Evolutionary conservation across 2,329 filamentous ascomycete genomes (phyloP).

Genomic region (Dissoconium aciculare): DNA sequence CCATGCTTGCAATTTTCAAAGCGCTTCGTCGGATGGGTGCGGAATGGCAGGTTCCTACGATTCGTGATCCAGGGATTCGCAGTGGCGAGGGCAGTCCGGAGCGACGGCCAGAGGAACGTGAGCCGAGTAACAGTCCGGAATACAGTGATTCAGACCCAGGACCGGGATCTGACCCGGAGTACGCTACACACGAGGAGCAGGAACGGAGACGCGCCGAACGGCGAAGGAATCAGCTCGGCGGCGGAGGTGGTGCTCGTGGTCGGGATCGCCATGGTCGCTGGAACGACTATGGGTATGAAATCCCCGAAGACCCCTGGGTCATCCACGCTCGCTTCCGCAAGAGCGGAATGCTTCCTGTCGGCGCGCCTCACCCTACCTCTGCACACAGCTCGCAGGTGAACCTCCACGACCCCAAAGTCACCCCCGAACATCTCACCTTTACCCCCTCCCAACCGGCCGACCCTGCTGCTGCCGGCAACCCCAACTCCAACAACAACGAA

Average conservation of each 20-base stretch:
- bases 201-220: conserved; percentile 17
- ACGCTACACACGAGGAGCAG: conserved; percentile 23
- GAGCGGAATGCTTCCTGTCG: conserved; percentile 51
- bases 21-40: conserved; percentile 77
- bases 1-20: conserved; percentile 88
- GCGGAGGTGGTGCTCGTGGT: conserved; percentile 15
- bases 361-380: conserved; percentile 34
- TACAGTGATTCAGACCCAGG: conserved; percentile 26
- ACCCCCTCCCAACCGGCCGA: neutral
- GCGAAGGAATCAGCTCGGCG: conserved; percentile 5
- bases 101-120: conserved; percentile 9
- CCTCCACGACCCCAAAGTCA: conserved; percentile 22
- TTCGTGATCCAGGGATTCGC: conserved; percentile 20
- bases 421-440: conserved; percentile 17
- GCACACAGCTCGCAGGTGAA: conserved; percentile 36
- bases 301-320: conserved; percentile 92
- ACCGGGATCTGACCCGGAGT: conserved; percentile 25
- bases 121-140: conserved; percentile 22
- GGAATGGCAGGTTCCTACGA: conserved; percentile 54
- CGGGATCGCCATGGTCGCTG: conserved; percentile 30
- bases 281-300: conserved; percentile 50
- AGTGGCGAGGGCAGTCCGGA: conserved; percentile 24
- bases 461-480: neutral
- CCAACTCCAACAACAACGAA: neutral
- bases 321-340: conserved; percentile 83